A percentile compares a stretch with the other conserved stretches of the same genome.
Evolutionary conservation across 2,329 filamentous ascomycete species (phyloP).

Genomic region (Paecilomyces variotii): DNA sequence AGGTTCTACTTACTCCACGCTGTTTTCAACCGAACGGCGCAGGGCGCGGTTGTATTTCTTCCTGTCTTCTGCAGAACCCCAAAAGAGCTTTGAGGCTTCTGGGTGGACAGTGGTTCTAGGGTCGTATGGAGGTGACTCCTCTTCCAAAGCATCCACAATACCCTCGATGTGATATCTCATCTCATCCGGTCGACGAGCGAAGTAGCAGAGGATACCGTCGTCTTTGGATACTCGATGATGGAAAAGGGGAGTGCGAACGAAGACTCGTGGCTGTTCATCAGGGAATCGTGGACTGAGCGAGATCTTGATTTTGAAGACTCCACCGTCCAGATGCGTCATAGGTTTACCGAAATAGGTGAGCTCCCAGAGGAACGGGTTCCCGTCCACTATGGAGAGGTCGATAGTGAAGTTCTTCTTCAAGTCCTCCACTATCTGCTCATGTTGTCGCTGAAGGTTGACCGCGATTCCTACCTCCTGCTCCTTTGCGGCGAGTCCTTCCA

Average conservation of each 20-base stretch:
- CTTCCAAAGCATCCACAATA: constrained; percentile 74
- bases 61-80: constrained; percentile 70
- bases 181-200: constrained; percentile 63
- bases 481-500: constrained; percentile 56
- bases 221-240: constrained; percentile 78
- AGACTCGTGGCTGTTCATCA: constrained; percentile 76
- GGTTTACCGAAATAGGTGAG: constrained; percentile 84
- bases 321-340: constrained; percentile 89
- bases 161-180: constrained; percentile 75
- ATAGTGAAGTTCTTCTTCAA: constrained; percentile 68
- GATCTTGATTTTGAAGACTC: constrained; percentile 74
- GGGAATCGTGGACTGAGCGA: constrained; percentile 79
- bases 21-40: constrained; percentile 60
- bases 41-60: constrained; percentile 78
- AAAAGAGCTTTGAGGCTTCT: constrained; percentile 78
- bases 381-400: constrained; percentile 66
- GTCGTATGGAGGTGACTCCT: constrained; percentile 81
- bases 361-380: constrained; percentile 83
- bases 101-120: constrained; percentile 79
- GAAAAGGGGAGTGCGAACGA: constrained; percentile 72
- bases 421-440: constrained; percentile 68
- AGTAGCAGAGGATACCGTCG: constrained; percentile 71
- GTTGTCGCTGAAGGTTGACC: constrained; percentile 74
- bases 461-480: constrained; percentile 65
- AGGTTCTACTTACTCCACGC: constrained; percentile 22